These are phyloP conservation scores for Spathaspora passalidarum DNA, from an alignment of 805 yeast species.

Conservation along the genomic window DNA sequence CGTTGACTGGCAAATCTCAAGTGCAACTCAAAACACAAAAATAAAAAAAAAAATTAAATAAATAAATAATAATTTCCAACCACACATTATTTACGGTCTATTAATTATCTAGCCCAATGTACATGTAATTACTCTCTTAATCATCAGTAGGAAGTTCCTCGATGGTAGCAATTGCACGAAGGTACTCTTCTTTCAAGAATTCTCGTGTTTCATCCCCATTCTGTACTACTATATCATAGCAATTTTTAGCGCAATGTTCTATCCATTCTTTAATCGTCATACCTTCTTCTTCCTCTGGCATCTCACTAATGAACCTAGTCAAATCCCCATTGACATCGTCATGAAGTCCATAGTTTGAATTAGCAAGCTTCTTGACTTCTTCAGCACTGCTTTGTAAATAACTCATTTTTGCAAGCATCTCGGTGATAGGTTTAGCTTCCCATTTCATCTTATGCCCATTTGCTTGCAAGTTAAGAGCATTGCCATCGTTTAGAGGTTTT, in stretches of 20 bases:
- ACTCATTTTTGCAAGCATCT: conserved; percentile 3
- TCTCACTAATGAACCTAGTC: conserved; percentile 59
- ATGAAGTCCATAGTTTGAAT: conserved; percentile 41
- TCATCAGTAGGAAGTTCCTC: conserved; percentile 29
- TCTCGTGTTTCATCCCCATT: conserved; percentile 47
- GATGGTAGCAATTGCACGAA: conserved; percentile 45
- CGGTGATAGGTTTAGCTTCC: conserved; percentile 1
- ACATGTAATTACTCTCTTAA: background rate
- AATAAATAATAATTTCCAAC: no score
- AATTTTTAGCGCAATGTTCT: conserved; percentile 49
- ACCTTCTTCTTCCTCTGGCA: conserved; percentile 67
- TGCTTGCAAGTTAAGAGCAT: no score
- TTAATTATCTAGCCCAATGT: background rate
- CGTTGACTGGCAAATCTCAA: no score
- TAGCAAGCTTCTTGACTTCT: conserved; percentile 30
- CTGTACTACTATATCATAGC: conserved; percentile 45
- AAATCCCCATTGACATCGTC: conserved; percentile 67
- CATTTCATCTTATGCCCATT: no score
- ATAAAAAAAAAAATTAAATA: no score
- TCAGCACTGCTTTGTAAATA: conserved; percentile 34
- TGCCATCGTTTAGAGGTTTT: background rate
- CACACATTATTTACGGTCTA: no score
- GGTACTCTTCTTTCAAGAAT: conserved; percentile 47
- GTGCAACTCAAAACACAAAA: no score
- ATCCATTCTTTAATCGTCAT: conserved; percentile 77